Percentiles rank a stretch among this genome's conserved stretches.
These are phyloP conservation scores for Apiospora kogelbergensis DNA, from an alignment of 2,329 filamentous ascomycete species.

Conservation along the genomic window DNA sequence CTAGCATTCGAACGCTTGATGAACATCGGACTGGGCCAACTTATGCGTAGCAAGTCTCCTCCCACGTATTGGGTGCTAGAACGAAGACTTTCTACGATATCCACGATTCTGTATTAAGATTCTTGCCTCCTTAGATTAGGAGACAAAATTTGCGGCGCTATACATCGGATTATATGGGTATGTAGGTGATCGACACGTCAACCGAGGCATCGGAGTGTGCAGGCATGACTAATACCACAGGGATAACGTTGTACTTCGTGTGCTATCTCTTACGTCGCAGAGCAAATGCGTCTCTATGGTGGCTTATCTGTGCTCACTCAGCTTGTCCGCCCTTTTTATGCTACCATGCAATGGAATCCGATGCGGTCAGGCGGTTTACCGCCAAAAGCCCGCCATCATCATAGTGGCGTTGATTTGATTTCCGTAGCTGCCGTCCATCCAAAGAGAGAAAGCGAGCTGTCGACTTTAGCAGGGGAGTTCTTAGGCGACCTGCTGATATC, in stretches of 20 bases:
- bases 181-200: background rate
- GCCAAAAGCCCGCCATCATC: background rate
- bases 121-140: background rate
- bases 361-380: background rate
- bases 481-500: background rate
- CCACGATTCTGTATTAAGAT: background rate
- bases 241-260: background rate
- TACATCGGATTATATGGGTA: background rate
- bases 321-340: background rate
- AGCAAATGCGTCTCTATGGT: background rate
- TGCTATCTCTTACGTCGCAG: background rate
- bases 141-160: background rate
- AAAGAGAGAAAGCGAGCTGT: background rate
- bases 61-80: background rate
- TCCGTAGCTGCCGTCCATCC: background rate
- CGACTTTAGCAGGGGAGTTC: background rate
- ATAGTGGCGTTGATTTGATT: conserved; percentile 2
- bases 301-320: background rate
- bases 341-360: background rate
- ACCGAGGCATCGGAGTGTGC: background rate
- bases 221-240: background rate
- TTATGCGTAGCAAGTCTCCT: background rate
- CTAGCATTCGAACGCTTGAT: background rate
- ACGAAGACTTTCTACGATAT: background rate
- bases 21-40: background rate